Evolutionary conservation across 1,139 yeast genomes (phyloP), one percentile per base, ranked within the genome.

Genomic region (Barnettozyma hawaiiensis): DNA sequence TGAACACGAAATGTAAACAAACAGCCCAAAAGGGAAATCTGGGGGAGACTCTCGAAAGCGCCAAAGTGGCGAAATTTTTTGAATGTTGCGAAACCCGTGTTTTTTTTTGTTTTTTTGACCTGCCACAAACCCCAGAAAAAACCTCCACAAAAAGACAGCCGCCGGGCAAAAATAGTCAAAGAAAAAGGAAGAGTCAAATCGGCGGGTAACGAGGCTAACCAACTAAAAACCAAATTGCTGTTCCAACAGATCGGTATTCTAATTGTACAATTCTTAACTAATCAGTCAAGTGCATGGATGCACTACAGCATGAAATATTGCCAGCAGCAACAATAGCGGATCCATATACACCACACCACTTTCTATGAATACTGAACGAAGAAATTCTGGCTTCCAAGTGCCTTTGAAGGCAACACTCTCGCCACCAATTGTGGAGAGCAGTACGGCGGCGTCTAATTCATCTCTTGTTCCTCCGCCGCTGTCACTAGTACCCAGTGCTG

Each of bases 341-440:
- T n/a, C 27, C n/a, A n/a, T n/a, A n/a, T n/a, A n/a, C n/a, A n/a
- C 22, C 31, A n/a, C 12, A 32, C 8, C 11, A 20, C 15, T 12
- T 7, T 32, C 21, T 22, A 24, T 32, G 31, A 31, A 26, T 23
- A 35, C 18, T 24, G 36, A 35, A 34, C 31, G 36, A 19, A 37
- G 31, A 31, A 31, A 35, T 16, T 40, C 46, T 9, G 41, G 44
- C 7, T 40, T 48, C 40, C 24, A 22, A 9, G 39, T 48, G 28
- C 50, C 54, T 3, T 38, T 35, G 28, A 51, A 51, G 44, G 52
- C 45, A 3, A 31, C 47, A 1, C 40, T 42, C 2, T 46, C 54
- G 2, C 49, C 54, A 2, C 47, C 54, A 12, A 37, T 47, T 27
- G 47, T 49, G 10, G 34, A 29, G 28, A 15, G 15, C 28, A 28